Conservation (phyloP, 352 stramenopile genomes). For the Pythium diclinum region DNA sequence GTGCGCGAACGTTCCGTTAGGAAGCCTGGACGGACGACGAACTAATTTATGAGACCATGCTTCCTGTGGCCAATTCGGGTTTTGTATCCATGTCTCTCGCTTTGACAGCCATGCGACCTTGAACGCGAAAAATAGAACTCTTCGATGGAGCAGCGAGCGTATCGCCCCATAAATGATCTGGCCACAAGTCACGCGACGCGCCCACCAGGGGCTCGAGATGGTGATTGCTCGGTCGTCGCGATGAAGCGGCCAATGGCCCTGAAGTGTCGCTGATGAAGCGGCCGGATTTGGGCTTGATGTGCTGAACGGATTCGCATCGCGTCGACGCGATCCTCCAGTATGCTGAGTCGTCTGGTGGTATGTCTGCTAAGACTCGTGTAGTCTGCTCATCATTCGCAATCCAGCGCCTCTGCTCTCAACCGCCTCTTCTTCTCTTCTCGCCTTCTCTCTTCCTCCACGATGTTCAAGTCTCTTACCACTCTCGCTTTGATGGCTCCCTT, state of each 20-base stretch:
- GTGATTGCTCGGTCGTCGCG: not conserved
- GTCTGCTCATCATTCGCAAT: not conserved
- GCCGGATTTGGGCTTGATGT: not conserved
- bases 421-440: not conserved
- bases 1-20: not conserved
- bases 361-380: not conserved
- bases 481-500: not conserved
- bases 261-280: not conserved
- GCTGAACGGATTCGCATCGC: not conserved
- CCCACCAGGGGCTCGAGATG: too few species aligned
- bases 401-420: not conserved
- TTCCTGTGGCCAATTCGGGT: not conserved
- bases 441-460: not conserved
- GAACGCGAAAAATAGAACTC: conserved; percentile 1
- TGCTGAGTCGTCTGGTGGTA: not conserved
- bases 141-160: not conserved
- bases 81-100: not conserved
- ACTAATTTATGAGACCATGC: conserved; percentile 4
- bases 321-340: not conserved
- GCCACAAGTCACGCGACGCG: not conserved
- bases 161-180: conserved; percentile 1
- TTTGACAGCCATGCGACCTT: not conserved
- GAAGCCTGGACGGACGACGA: not conserved
- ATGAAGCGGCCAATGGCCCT: not conserved
- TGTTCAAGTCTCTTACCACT: not conserved